Evolutionary conservation across 306 rosid genomes (phyloP), one percentile per base, ranked within the genome.

Genomic region (Medicago lupulina): DNA sequence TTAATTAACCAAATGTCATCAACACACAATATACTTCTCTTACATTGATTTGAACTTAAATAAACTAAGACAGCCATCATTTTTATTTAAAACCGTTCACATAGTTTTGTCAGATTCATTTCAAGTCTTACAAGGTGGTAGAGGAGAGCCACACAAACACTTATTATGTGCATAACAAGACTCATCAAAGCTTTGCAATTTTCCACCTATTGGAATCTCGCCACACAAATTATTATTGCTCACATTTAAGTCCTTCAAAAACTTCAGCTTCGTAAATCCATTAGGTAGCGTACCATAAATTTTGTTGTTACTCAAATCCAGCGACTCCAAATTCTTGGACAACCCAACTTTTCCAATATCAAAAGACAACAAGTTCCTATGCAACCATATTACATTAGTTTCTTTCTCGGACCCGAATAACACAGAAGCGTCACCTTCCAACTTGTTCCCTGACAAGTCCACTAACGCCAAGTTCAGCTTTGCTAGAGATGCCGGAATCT

Each of bases 341-440:
- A 81, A 3, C 28, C 55, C 57, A 0, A 81, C 74, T n/a, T 81
- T 81, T 5, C 84, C 81, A 1, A 81, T 0, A 63, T 81, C 81
- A n/a, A 76, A 81, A 17, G 70, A 47, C 3, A 81, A 4, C n/a
- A 2, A 3, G 62, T 81, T 81, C 53, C 19, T 43, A 1, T 25
- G 69, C 8, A 81, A 19, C 7, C 4, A 5, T 36, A 81, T 81
- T 54, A 74, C 70, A 64, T 23, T 1, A 1, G 81, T 76, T 1
- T 46, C 36, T 12, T 81, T 81, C 4, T 15, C 5, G 0, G 69
- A 5, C 6, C 84, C 84, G 8, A 81, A 81, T 25, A 81, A 14
- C 78, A 81, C 49, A 4, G 81, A 81, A 7, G 70, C 84, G 16
- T 81, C 84, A 18, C 84, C 84, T 63, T 62, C 81, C 38, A 81